Evolutionary conservation across 805 yeast genomes (phyloP).

Genomic region (Cyberlindnera bimundalis): DNA sequence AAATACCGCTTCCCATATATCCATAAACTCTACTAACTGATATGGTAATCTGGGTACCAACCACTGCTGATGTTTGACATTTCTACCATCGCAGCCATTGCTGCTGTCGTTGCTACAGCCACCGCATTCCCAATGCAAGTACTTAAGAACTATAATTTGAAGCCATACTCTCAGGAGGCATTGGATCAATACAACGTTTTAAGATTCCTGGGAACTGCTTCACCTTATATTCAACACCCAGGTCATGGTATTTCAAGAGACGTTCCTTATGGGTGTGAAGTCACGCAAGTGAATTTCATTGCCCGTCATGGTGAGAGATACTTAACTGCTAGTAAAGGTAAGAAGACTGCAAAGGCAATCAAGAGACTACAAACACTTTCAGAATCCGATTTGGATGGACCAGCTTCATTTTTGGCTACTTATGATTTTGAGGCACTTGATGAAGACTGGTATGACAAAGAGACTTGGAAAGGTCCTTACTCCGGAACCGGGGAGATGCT

Average conservation of each 20-base stretch:
- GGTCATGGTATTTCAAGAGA: conserved; percentile 53
- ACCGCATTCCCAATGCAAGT: conserved; percentile 11
- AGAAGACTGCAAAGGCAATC: conserved; percentile 13
- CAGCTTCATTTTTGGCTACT: conserved; percentile 29
- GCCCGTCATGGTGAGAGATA: conserved; percentile 61
- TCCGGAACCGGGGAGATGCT: conserved; percentile 50
- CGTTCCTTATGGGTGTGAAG: conserved; percentile 45
- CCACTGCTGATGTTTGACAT: conserved; percentile 3
- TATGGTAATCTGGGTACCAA: no score
- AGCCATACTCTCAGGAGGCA: conserved; percentile 30
- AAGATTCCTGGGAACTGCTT: conserved; percentile 47
- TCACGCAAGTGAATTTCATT: conserved; percentile 52
- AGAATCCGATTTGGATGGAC: conserved; percentile 14
- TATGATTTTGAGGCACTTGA: conserved; percentile 44
- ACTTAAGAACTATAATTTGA: conserved; percentile 7
- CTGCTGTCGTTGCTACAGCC: not conserved
- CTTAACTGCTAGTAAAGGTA: conserved; percentile 33
- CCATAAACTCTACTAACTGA: no score
- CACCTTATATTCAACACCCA: conserved; percentile 47
- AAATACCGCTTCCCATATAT: no score
- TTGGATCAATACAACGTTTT: conserved; percentile 45
- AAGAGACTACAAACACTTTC: conserved; percentile 38
- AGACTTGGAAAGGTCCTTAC: conserved; percentile 48
- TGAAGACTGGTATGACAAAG: conserved; percentile 44
- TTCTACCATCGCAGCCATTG: not conserved